These are phyloP conservation scores for Microcos paniculata DNA, from an alignment of 345 rosid species.

Conservation along the genomic window DNA sequence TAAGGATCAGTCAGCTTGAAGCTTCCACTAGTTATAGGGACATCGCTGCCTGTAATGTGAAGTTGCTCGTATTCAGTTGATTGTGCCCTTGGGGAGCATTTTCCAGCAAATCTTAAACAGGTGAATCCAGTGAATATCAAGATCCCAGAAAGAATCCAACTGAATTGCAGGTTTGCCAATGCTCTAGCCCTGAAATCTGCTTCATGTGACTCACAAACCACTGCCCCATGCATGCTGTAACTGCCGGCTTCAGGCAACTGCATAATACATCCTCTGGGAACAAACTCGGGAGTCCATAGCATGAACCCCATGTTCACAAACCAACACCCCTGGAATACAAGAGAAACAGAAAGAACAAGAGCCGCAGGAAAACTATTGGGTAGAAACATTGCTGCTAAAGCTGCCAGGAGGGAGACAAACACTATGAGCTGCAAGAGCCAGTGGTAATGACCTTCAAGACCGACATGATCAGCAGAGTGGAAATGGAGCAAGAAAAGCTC, in stretches of 20 bases:
- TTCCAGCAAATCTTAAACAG: conserved; percentile 52
- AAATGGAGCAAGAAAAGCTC: conserved; percentile 85
- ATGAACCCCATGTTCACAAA: conserved; percentile 81
- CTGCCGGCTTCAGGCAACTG: conserved; percentile 28
- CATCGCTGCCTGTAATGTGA: conserved; percentile 33
- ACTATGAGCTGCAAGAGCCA: conserved; percentile 84
- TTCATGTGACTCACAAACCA: conserved; percentile 50
- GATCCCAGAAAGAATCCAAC: conserved; percentile 76
- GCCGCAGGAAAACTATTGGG: conserved; percentile 57
- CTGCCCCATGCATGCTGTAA: conserved; percentile 47
- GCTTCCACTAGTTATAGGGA: conserved; percentile 29
- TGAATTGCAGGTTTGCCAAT: conserved; percentile 84
- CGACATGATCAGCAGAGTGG: conserved; percentile 81
- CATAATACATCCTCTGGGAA: conserved; percentile 60
- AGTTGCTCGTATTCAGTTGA: conserved; percentile 50
- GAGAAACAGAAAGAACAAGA: conserved; percentile 58
- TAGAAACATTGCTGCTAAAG: conserved; percentile 44
- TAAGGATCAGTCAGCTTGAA: conserved; percentile 29
- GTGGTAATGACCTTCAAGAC: conserved; percentile 90
- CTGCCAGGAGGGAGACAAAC: conserved; percentile 52
- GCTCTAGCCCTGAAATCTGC: conserved; percentile 74
- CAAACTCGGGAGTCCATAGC: conserved; percentile 74
- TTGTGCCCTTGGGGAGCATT: conserved; percentile 18
- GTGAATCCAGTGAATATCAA: conserved; percentile 54
- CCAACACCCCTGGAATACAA: conserved; percentile 83